These are phyloP conservation scores for Phanerodontia chrysosporium DNA, from an alignment of 768 basidiomycete genomes.

Conservation along the genomic window DNA sequence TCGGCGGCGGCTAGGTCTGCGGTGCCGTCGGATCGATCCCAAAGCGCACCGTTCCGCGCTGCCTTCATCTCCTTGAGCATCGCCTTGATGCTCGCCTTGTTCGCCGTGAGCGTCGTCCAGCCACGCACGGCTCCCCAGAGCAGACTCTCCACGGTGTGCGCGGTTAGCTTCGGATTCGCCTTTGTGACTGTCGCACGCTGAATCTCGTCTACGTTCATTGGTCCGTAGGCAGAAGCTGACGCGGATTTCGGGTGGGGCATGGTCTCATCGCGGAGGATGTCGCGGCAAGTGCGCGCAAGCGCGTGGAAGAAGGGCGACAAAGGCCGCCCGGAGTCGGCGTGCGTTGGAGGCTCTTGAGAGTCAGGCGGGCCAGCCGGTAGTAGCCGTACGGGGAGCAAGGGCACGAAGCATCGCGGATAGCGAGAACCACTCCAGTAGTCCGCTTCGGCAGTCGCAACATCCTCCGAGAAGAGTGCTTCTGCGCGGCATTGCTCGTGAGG, in stretches of 20 bases:
- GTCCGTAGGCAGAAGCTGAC: neutral
- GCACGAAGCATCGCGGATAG: slow-evolving; percentile 47
- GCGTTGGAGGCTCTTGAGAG: neutral
- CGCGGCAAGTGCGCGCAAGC: slow-evolving; percentile 48
- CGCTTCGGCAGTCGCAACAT: slow-evolving; percentile 31
- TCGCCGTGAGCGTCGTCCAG: slow-evolving; percentile 89
- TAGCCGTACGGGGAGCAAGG: slow-evolving; percentile 54
- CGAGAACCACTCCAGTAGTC: slow-evolving; percentile 65
- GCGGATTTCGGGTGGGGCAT: slow-evolving; percentile 13
- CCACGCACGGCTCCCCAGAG: slow-evolving; percentile 61
- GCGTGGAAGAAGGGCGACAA: slow-evolving; percentile 40
- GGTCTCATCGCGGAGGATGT: slow-evolving; percentile 48
- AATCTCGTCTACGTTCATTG: slow-evolving; percentile 31
- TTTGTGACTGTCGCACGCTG: slow-evolving; percentile 51
- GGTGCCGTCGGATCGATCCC: slow-evolving; percentile 18
- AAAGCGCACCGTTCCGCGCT: slow-evolving; percentile 23
- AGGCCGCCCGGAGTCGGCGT: neutral
- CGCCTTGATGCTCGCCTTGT: slow-evolving; percentile 71
- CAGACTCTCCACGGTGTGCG: slow-evolving; percentile 75
- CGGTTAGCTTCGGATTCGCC: slow-evolving; percentile 58
- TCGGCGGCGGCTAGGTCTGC: slow-evolving; percentile 11
- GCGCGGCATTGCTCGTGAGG: slow-evolving; percentile 60
- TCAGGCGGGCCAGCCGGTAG: slow-evolving; percentile 33
- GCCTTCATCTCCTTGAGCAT: slow-evolving; percentile 64
- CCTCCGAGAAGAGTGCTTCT: slow-evolving; percentile 48